These are phyloP conservation scores for Quercus variabilis DNA, from an alignment of 306 rosid genomes.

Conservation along the genomic window DNA sequence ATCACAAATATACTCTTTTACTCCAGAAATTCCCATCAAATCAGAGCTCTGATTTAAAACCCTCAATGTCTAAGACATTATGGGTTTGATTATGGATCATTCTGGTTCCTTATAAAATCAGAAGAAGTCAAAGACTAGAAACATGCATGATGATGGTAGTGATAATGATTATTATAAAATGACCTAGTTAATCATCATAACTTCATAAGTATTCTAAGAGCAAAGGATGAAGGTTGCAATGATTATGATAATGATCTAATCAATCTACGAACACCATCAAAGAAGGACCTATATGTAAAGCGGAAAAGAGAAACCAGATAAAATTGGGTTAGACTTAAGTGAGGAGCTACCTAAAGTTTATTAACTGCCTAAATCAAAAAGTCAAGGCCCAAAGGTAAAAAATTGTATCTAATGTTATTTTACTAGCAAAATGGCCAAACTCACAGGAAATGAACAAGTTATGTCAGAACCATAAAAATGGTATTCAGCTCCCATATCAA, in stretches of 20 bases:
- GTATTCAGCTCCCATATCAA: constrained; percentile 99
- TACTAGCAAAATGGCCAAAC: constrained; percentile 25
- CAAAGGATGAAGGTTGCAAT: background rate
- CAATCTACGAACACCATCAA: background rate
- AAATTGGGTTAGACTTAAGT: background rate
- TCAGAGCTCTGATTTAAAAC: background rate
- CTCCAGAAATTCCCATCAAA: background rate
- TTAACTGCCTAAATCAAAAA: background rate
- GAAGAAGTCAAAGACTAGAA: background rate
- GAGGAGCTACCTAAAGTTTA: background rate
- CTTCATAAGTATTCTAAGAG: background rate
- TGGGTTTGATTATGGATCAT: background rate
- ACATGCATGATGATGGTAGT: background rate
- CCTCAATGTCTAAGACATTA: background rate
- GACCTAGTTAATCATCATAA: background rate
- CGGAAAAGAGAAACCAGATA: background rate
- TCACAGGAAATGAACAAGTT: constrained; percentile 90
- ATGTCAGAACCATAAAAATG: constrained; percentile 93
- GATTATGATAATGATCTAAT: constrained; percentile 1
- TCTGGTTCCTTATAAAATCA: background rate
- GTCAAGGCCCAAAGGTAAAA: constrained; percentile 1
- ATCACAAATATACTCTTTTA: background rate
- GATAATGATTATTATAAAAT: background rate
- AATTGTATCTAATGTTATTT: background rate
- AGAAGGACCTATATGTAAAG: background rate